A percentile compares a stretch with the other conserved stretches of the same genome.
These are phyloP conservation scores for Mycena sanguinolenta DNA, from an alignment of 768 basidiomycete genomes.

Conservation along the genomic window DNA sequence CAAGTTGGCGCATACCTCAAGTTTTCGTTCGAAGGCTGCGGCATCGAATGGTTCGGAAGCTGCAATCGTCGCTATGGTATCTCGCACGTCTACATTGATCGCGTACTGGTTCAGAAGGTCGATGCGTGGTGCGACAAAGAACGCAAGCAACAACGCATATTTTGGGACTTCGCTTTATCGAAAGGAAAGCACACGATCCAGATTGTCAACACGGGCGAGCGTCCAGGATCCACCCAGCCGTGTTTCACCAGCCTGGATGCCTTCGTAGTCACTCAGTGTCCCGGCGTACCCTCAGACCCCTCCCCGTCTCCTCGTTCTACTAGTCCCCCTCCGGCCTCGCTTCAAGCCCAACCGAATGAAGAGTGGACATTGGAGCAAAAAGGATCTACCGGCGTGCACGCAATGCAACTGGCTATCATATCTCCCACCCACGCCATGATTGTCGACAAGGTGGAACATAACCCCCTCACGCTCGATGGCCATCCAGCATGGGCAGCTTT, in stretches of 20 bases:
- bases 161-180: slow-evolving; percentile 68
- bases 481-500: slow-evolving; percentile 88
- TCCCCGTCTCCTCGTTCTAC: slow-evolving; percentile 6
- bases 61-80: slow-evolving; percentile 67
- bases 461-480: slow-evolving; percentile 77
- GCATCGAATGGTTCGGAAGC: slow-evolving; percentile 84
- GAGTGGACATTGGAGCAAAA: slow-evolving; percentile 73
- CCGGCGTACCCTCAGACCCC: slow-evolving; percentile 9
- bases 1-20: slow-evolving; percentile 62
- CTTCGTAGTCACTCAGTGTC: slow-evolving; percentile 71
- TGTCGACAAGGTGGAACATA: slow-evolving; percentile 90
- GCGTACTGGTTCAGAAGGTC: slow-evolving; percentile 57
- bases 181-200: slow-evolving; percentile 71
- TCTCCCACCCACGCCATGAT: slow-evolving; percentile 79
- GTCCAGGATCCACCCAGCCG: slow-evolving; percentile 49
- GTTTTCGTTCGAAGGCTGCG: slow-evolving; percentile 79
- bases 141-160: slow-evolving; percentile 72
- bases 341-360: slow-evolving; percentile 26
- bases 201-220: slow-evolving; percentile 67
- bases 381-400: slow-evolving; percentile 81
- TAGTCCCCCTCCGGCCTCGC: slow-evolving; percentile 7
- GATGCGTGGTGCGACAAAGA: slow-evolving; percentile 58
- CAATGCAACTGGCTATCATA: slow-evolving; percentile 82
- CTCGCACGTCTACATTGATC: slow-evolving; percentile 71
- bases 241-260: slow-evolving; percentile 71